Conservation (phyloP, 331 rosid genomes). For the Arachis monticola region DNA sequence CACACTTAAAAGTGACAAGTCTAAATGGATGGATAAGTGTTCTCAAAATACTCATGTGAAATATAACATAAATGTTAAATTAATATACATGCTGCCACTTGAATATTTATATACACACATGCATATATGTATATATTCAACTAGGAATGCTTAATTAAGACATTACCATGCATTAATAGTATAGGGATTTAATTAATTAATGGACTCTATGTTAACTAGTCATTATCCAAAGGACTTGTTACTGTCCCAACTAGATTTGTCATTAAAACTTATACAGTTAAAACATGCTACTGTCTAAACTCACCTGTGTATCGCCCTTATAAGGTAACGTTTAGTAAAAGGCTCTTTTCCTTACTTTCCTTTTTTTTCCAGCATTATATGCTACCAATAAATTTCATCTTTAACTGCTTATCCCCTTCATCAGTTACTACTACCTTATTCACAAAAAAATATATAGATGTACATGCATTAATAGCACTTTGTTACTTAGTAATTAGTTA, state of each 20-base stretch:
- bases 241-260: constrained; percentile 17
- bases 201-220: constrained; percentile 32
- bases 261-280: neutral
- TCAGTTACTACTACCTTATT: too few relatives aligned
- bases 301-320: constrained; percentile 6
- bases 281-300: neutral
- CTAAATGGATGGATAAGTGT: too few relatives aligned
- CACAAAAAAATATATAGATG: too few relatives aligned
- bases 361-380: neutral
- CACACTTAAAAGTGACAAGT: too few relatives aligned
- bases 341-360: constrained; percentile 4
- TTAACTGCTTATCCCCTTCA: constrained; percentile 17
- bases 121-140: too few relatives aligned
- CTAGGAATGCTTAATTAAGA: too few relatives aligned
- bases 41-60: too few relatives aligned
- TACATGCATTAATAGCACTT: too few relatives aligned
- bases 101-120: too few relatives aligned
- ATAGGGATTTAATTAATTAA: constrained; percentile 9
- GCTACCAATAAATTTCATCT: constrained; percentile 22
- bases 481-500: too few relatives aligned
- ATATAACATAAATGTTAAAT: too few relatives aligned
- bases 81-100: too few relatives aligned
- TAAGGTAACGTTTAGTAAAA: neutral
- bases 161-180: neutral
- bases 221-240: constrained; percentile 22